Base-by-base conservation (phyloP, 139 green algal genomes). In the Yamagishiella unicocca region DNA sequence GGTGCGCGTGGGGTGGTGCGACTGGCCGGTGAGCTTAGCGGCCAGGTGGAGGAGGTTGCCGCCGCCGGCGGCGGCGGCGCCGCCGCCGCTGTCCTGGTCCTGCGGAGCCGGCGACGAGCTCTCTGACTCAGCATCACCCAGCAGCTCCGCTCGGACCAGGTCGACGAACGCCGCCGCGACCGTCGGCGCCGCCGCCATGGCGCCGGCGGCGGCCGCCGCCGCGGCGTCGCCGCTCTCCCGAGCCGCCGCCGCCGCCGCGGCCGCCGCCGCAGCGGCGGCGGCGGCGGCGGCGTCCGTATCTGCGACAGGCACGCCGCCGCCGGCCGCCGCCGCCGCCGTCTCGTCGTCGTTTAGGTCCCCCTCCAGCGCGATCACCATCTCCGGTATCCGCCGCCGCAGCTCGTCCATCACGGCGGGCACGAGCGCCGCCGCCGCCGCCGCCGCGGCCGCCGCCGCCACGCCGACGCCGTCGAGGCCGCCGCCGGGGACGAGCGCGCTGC, bases 171-270 rank as follows among this genome's bases (percentile, higher is more conserved):
- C 38, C 6, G 53, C 24, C 8, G 37, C 75, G 12, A 83, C 25
- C 0, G 27, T 6, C 2, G 53, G n/a, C 33, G 75, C 75, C 37
- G 53, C 75, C 12, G 53, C 75, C 33, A 54, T 53, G 6, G 58
- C 77, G 31, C 46, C 77, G 14, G 77, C 55, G 38, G 55, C 55
- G 14, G 55, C 55, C 14, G 37, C 54, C 17, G 77, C 37, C 14
- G 77, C 77, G 9, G 37, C 55, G 77, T 55, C 40, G 55, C 54
- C 53, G 35, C 77, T 35, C 35, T 83, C 75, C 46, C 55, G 75
- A 24, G 46, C 46, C 9, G 53, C 75, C 37, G 75, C 33, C 24
- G 75, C 75, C 14, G 74, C 74, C 14, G 43, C 74, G 43, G 46
- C 46, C 29, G 74, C n/a, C 27, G 46, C 31, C 17, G 46, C 50